phyloP scores from a whole-genome alignment of 2,329 filamentous ascomycete genomes.

The Aspergillus floridensis region DNA sequence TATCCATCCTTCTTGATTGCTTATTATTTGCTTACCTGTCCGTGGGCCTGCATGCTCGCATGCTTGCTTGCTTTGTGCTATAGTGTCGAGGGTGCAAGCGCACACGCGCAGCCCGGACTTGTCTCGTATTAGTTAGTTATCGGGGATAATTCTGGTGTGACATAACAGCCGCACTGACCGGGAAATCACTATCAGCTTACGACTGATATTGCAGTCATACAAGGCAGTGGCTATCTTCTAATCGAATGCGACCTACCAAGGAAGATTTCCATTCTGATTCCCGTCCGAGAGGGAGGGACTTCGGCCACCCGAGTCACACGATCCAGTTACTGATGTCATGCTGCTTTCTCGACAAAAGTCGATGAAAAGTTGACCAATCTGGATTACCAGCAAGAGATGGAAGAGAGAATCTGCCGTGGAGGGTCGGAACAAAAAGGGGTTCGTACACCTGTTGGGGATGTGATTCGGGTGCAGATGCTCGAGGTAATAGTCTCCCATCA shows the following conservation, averaged over 20 bases:
- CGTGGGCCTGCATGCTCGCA: neutral
- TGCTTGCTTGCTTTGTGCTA: neutral
- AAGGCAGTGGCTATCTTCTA: neutral
- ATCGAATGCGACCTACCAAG: neutral
- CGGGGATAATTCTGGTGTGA: neutral
- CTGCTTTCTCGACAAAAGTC: neutral
- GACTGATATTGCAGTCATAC: neutral
- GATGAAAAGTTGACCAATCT: slow-evolving; percentile 1
- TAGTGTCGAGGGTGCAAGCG: neutral
- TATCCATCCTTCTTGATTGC: no score
- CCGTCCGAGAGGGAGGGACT: slow-evolving; percentile 1
- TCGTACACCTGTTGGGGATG: slow-evolving; percentile 8
- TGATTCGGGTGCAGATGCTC: slow-evolving; percentile 17
- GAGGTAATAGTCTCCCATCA: slow-evolving; percentile 8
- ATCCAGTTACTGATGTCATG: slow-evolving; percentile 16
- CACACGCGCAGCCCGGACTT: neutral
- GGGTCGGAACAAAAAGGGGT: slow-evolving; percentile 6
- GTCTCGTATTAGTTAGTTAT: neutral
- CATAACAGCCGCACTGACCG: neutral
- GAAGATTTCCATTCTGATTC: neutral
- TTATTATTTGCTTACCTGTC: no score
- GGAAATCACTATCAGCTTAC: neutral
- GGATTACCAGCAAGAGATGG: neutral
- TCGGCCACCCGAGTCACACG: slow-evolving; percentile 18
- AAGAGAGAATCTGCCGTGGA: neutral